These are phyloP conservation scores for Dactylonectria estremocensis DNA, from an alignment of 2,329 filamentous ascomycete species.

Conservation along the genomic window DNA sequence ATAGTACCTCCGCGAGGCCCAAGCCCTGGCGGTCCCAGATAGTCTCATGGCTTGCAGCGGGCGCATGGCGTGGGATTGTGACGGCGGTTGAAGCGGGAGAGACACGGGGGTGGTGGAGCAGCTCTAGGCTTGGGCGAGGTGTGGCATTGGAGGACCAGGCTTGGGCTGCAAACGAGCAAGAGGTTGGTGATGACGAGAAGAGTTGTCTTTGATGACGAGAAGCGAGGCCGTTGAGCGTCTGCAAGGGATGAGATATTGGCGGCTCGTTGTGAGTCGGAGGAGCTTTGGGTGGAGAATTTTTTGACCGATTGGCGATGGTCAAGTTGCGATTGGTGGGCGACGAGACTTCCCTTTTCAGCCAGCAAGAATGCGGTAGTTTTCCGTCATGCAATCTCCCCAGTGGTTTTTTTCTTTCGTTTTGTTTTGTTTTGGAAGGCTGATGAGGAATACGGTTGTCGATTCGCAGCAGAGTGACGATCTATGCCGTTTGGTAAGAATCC, in stretches of 20 bases:
- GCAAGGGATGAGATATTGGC: conserved; percentile 18
- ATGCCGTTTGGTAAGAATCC: too few species aligned
- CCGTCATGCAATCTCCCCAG: too few species aligned
- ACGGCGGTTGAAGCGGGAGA: background rate
- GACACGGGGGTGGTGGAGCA: background rate
- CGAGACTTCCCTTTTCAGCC: too few species aligned
- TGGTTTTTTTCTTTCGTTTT: too few species aligned
- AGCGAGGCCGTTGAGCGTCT: conserved; percentile 10
- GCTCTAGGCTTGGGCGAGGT: background rate
- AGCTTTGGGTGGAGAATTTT: conserved; percentile 23
- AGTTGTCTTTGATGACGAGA: background rate
- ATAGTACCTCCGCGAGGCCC: conserved; percentile 46
- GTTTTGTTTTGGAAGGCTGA: too few species aligned
- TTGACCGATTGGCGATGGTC: conserved; percentile 1
- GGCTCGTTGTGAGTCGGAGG: conserved; percentile 8
- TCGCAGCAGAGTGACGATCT: too few species aligned
- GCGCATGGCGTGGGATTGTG: conserved; percentile 38
- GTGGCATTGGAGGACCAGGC: background rate
- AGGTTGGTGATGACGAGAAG: background rate
- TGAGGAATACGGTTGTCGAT: too few species aligned
- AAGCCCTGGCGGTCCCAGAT: conserved; percentile 24
- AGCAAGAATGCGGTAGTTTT: too few species aligned
- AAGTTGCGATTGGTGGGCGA: conserved; percentile 12
- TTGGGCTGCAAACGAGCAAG: background rate
- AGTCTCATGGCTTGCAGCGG: conserved; percentile 36